phyloP scores from a whole-genome alignment of 257 asterid species.

The Lycium barbarum region DNA sequence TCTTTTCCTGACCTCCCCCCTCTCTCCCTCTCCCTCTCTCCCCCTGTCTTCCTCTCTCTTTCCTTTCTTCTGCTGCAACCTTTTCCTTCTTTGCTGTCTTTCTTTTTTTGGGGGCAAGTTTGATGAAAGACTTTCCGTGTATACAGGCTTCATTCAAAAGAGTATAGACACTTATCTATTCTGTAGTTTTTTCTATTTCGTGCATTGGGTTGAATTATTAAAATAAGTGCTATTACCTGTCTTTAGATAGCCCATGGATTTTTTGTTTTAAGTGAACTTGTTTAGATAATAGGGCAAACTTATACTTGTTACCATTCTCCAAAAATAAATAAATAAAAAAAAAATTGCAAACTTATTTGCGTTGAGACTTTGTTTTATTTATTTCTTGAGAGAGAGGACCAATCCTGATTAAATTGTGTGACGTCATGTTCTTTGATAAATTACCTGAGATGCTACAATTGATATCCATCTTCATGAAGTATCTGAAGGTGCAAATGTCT shows the following conservation, averaged over 20 bases:
- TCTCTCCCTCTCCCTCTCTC: not conserved
- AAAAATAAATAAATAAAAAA: not conserved
- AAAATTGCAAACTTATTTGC: not conserved
- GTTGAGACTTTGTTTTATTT: too few relatives aligned
- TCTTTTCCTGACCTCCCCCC: not conserved
- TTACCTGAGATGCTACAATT: not conserved
- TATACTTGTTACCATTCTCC: not conserved
- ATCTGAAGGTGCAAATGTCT: constrained; percentile 14
- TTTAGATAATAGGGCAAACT: constrained; percentile 6
- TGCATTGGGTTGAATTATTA: not conserved
- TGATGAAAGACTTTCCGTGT: constrained; percentile 13
- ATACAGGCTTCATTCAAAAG: not conserved
- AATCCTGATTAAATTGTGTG: not conserved
- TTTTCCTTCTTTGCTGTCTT: not conserved
- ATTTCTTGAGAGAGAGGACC: too few relatives aligned
- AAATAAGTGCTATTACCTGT: not conserved
- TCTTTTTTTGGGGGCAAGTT: not conserved
- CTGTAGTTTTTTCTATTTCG: not conserved
- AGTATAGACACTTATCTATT: not conserved
- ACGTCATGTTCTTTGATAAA: not conserved
- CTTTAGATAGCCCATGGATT: constrained; percentile 15
- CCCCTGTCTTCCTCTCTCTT: not conserved
- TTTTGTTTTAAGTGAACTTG: not conserved
- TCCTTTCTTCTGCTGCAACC: not conserved
- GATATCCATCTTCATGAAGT: constrained; percentile 22